phyloP scores from a whole-genome alignment of 2,329 filamentous ascomycete genomes.

The Pyricularia pennisetigena region DNA sequence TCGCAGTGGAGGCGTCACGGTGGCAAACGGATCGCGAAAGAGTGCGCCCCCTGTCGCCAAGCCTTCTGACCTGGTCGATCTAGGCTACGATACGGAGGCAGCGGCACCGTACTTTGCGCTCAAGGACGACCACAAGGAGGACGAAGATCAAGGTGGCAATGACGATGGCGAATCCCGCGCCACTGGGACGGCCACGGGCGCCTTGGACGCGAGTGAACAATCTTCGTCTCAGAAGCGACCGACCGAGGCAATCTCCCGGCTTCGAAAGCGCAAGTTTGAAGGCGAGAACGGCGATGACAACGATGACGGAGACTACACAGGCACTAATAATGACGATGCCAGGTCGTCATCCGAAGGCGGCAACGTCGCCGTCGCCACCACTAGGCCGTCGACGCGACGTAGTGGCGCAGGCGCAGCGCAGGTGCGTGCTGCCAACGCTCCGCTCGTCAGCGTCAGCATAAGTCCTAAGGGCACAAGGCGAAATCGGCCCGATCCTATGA shows the following conservation, averaged over 20 bases:
- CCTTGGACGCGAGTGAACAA: not conserved
- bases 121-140: conserved; percentile 13
- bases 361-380: not conserved
- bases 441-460: not conserved
- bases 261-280: conserved; percentile 9
- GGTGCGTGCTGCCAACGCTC: not conserved
- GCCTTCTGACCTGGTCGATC: not conserved
- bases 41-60: conserved; percentile 4
- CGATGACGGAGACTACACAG: not conserved
- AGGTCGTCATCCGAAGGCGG: not conserved
- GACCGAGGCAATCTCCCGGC: not conserved
- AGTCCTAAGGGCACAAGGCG: not conserved
- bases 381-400: not conserved
- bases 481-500: not conserved
- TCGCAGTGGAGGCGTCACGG: not conserved
- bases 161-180: not conserved
- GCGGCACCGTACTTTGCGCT: not conserved
- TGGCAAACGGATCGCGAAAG: not conserved
- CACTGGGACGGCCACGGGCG: not conserved
- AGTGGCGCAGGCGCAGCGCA: not conserved
- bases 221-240: not conserved
- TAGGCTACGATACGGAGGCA: not conserved
- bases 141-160: not conserved
- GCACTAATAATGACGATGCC: conserved; percentile 1
- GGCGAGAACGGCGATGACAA: conserved; percentile 4